These are phyloP conservation scores for Tulasnella calospora DNA, from an alignment of 768 basidiomycete species.

Conservation along the genomic window DNA sequence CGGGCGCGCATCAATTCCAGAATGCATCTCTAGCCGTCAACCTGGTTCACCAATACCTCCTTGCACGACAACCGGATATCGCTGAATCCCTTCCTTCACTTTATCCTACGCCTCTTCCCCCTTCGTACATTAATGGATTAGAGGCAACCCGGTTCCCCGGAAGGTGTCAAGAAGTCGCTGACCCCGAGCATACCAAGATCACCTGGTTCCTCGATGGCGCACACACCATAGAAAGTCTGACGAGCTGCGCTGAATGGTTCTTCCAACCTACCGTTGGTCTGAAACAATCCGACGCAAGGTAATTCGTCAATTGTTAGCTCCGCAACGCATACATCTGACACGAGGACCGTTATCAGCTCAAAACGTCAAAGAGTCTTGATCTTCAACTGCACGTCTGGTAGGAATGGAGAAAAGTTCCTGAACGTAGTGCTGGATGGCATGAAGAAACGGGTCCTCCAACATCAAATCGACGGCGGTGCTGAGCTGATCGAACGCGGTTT, in stretches of 20 bases:
- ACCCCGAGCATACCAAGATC: slow-evolving; percentile 48
- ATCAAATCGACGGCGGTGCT: slow-evolving; percentile 33
- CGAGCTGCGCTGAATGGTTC: slow-evolving; percentile 87
- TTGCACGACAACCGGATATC: slow-evolving; percentile 22
- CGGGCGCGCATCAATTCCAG: slow-evolving; percentile 77
- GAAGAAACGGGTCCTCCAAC: slow-evolving; percentile 42
- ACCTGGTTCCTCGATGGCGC: slow-evolving; percentile 96
- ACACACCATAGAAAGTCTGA: slow-evolving; percentile 86
- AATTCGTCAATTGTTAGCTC: neutral
- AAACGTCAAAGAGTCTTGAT: slow-evolving; percentile 57
- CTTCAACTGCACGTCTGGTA: slow-evolving; percentile 93
- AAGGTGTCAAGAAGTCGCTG: slow-evolving; percentile 78
- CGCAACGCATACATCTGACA: neutral
- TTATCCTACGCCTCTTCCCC: slow-evolving; percentile 41
- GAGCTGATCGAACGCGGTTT: slow-evolving; percentile 41
- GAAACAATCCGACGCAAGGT: slow-evolving; percentile 25
- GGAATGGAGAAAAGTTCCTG: slow-evolving; percentile 73
- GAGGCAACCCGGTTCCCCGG: slow-evolving; percentile 82
- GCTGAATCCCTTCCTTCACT: slow-evolving; percentile 25
- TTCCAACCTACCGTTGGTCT: slow-evolving; percentile 55
- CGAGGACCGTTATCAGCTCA: neutral
- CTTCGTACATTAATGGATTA: slow-evolving; percentile 57
- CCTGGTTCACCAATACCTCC: slow-evolving; percentile 62
- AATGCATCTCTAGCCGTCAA: slow-evolving; percentile 85
- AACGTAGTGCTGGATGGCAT: slow-evolving; percentile 52